These are phyloP conservation scores for Fonsecaea nubica DNA, from an alignment of 2,329 filamentous ascomycete genomes.

Conservation along the genomic window DNA sequence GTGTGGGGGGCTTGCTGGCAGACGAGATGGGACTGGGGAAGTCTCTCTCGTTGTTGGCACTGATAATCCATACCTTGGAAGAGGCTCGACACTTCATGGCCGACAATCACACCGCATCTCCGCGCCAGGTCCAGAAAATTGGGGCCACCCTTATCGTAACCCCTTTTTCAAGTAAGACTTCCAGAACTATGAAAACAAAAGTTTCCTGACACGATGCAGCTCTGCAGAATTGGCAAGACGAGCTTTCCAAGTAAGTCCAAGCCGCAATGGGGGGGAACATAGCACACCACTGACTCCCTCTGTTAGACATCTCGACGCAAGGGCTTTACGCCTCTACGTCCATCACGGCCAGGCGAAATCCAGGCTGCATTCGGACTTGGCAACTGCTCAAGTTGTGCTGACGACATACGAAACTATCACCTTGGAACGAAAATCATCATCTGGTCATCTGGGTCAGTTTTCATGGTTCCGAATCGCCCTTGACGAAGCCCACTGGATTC, in stretches of 20 bases:
- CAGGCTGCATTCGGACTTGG: not conserved
- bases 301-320: not conserved
- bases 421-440: not conserved
- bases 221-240: conserved; percentile 6
- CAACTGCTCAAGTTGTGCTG: not conserved
- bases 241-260: conserved; percentile 2
- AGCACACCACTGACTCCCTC: not conserved
- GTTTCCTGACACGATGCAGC: not conserved
- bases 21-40: conserved; percentile 3
- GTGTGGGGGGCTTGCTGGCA: not conserved
- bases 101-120: not conserved
- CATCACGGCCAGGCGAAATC: not conserved
- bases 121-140: not conserved
- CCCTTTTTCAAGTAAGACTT: not conserved
- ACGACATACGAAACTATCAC: not conserved
- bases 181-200: not conserved
- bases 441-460: conserved; percentile 4
- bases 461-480: conserved; percentile 9
- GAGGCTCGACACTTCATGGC: not conserved
- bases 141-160: conserved; percentile 2
- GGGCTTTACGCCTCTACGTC: not conserved
- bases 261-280: not conserved
- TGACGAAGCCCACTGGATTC: conserved; percentile 8
- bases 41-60: not conserved
- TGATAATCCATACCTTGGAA: conserved; percentile 1